Evolutionary conservation across 2,329 filamentous ascomycete genomes (phyloP).

Genomic region (Metarhizium sp.): DNA sequence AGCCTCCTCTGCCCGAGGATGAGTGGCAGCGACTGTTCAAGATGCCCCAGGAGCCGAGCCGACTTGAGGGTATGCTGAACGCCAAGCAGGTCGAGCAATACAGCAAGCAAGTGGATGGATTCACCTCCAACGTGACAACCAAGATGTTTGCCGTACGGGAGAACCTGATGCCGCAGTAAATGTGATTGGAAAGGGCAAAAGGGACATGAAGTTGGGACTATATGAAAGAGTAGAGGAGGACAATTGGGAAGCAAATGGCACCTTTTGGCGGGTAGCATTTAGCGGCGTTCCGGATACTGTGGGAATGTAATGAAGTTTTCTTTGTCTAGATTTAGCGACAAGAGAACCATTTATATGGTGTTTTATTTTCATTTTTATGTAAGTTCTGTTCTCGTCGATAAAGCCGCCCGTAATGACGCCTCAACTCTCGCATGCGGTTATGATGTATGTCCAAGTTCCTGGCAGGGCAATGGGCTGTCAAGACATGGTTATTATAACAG

Average conservation of each 20-base stretch:
- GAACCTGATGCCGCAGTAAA: conserved; percentile 50
- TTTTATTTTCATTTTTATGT: not conserved
- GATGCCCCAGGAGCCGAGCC: conserved; percentile 86
- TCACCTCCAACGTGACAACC: conserved; percentile 79
- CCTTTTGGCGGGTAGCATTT: conserved; percentile 28
- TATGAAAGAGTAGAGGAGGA: conserved; percentile 7
- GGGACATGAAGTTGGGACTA: not conserved
- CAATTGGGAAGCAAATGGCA: conserved; percentile 16
- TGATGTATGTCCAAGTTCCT: no score
- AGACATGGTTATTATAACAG: no score
- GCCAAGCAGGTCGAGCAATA: conserved; percentile 97
- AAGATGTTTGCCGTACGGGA: conserved; percentile 97
- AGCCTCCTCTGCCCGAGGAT: conserved; percentile 81
- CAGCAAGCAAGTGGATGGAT: conserved; percentile 91
- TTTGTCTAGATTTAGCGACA: conserved; percentile 25
- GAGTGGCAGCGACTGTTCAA: conserved; percentile 99
- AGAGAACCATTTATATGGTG: conserved; percentile 15
- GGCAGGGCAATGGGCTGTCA: no score
- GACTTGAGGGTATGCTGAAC: conserved; percentile 89
- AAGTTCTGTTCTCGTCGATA: not conserved
- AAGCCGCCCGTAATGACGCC: conserved; percentile 6
- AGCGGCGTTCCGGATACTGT: conserved; percentile 30
- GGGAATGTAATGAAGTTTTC: conserved; percentile 26
- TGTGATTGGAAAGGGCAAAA: not conserved
- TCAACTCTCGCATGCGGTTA: not conserved